Base-by-base conservation (phyloP, 2,329 filamentous ascomycete species). In the Alternaria dauci region DNA sequence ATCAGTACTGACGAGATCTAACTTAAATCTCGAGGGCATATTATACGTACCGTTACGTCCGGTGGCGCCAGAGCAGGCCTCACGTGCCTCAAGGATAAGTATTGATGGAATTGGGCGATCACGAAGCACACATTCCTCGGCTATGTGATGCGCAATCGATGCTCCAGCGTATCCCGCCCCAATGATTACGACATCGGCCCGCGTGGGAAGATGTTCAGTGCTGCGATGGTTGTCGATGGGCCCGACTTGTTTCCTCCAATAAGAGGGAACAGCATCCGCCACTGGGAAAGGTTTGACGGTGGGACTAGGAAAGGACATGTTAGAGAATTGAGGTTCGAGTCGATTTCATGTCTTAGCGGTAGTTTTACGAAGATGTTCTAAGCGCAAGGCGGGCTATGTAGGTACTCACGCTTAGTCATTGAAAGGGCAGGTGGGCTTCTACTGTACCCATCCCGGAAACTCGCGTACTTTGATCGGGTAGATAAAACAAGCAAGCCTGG, bases 41-140 rank as follows among this genome's bases (percentile, higher is more conserved):
- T 16, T 26, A 4, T 20, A 65, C 0, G 83, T 84, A 20, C 84
- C 84, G 61, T 86, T 86, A 50, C 85, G 79, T 1, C 82, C 85
- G 8, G 85, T 87, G 3, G 84, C 85, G 16, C 85, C 85, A 9
- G 80, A 82, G 63, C 83, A 84, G 8, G 84, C 67, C 42, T 79
- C 71, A 2, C 85, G 76, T 2, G 85, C 84, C 62, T 87, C 85
- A n/a, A 86, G 71, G 12, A 70, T 62, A n/a, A 63, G 38, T 51
- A 67, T 70, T 11, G 61, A 63, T 18, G 61, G 61, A 5, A 54
- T 28, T 16, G 55, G 43, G 16, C 44, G 44, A 6, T 42, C 39
- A 8, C 16, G 18, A 20, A 43, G 42, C 34, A 20, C 34, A 43
- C 52, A 43, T 34, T 60, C 59, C 25, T 63, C 55, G 18, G 64